Base-by-base conservation (phyloP, 768 basidiomycete species). In the Flagelloscypha sp. region DNA sequence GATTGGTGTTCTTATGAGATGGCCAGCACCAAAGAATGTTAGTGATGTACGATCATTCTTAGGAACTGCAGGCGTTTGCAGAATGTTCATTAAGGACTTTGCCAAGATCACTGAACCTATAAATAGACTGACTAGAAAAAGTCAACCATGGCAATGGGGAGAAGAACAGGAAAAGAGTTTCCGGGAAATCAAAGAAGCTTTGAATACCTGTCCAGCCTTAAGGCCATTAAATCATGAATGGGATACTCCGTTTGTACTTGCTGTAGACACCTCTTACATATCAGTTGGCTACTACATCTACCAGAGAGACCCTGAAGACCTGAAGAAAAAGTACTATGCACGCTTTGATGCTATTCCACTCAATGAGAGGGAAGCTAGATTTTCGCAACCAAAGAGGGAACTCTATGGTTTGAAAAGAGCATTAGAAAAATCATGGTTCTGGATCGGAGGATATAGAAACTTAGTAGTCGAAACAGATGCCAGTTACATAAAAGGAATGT, bases 161-260 rank as follows among this genome's bases (percentile, higher is more conserved):
- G 27, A 38, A 12, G 17, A 37, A 4, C 33, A 45, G 13, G 44
- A 51, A 27, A 21, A 33, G 8, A 49, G 51, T 1, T 50, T 55
- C 39, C 30, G 48, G 1, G 27, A 35, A 3, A 35, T 55, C 0
- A 53, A 59, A 37, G 28, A 43, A 2, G 41, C 36, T 0, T 31
- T 54, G 1, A 6, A 12, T 0, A 7, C 16, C 0, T 33, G 28
- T 2, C 56, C 59, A 13, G 54, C 52, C 0, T 35, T 67, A 2
- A 34, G 41, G 4, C 50, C 58, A 0, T 48, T 69, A 10, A 48
- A 65, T 35, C 64, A 65, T 30, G n/a, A 36, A 0, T 57, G 47
- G 9, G 31, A 38, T 4, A 23, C 34, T 2, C 44, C 48, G 7
- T 44, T 59, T 6, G 52, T 56, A 4, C 30, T 62, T 0, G 42